Conservation (phyloP, 2,329 filamentous ascomycete species). For the Cytospora mali region DNA sequence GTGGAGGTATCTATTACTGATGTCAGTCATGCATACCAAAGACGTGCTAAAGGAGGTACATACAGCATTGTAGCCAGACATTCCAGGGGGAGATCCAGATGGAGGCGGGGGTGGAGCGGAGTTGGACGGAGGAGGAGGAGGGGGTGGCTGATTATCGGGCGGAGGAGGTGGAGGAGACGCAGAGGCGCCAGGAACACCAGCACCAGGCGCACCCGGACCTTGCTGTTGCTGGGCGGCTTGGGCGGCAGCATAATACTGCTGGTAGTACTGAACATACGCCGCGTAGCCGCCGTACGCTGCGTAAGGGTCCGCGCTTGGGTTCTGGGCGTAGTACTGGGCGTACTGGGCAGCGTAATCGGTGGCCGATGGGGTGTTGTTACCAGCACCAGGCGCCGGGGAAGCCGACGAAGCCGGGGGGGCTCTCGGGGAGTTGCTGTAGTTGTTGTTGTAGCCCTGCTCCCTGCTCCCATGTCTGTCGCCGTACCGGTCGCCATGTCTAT, state of each 20-base stretch:
- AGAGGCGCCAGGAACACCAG: constrained; percentile 46
- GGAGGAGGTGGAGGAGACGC: constrained; percentile 60
- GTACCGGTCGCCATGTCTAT: constrained; percentile 39
- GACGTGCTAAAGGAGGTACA: constrained; percentile 36
- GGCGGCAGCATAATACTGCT: constrained; percentile 66
- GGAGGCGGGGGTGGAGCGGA: constrained; percentile 59
- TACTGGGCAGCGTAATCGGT: constrained; percentile 80
- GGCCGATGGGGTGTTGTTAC: constrained; percentile 45
- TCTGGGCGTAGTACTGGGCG: constrained; percentile 72
- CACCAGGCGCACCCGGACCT: constrained; percentile 45
- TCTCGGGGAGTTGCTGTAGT: constrained; percentile 16
- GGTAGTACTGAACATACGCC: constrained; percentile 73
- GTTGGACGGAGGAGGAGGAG: constrained; percentile 61
- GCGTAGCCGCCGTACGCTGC: constrained; percentile 88
- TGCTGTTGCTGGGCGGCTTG: constrained; percentile 53
- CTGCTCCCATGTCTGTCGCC: constrained; percentile 30
- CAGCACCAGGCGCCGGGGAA: constrained; percentile 45
- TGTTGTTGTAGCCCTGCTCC: constrained; percentile 30
- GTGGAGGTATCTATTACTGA: constrained; percentile 53
- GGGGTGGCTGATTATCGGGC: constrained; percentile 56
- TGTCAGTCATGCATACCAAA: constrained; percentile 29
- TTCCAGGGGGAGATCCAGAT: constrained; percentile 55
- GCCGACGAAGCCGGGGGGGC: constrained; percentile 14
- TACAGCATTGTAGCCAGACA: constrained; percentile 65
- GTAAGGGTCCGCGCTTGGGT: constrained; percentile 69